A percentile compares a stretch with the other conserved stretches of the same genome.
Conservation (phyloP, 2,329 filamentous ascomycete genomes). For the Phaeosphaeriaceae sp. region DNA sequence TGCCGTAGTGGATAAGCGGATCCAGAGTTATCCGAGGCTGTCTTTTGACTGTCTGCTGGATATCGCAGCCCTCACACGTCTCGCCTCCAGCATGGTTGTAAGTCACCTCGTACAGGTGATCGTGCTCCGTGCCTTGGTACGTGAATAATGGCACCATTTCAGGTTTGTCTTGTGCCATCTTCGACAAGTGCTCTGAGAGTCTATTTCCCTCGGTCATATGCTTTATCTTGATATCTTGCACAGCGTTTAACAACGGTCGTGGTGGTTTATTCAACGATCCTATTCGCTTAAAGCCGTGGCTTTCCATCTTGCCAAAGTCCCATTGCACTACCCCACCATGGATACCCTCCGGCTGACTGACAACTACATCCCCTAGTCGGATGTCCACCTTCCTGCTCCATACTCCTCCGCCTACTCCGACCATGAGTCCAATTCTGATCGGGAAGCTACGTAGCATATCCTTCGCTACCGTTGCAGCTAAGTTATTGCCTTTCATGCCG, state of each 20-base stretch:
- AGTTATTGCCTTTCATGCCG: too few species aligned
- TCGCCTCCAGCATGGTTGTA: constrained; percentile 15
- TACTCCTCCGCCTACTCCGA: constrained; percentile 41
- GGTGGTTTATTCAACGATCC: constrained; percentile 11
- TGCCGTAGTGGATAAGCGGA: constrained; percentile 42
- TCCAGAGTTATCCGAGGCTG: background rate
- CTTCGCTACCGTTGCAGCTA: too few species aligned
- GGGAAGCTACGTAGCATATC: too few species aligned
- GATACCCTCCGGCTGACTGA: background rate
- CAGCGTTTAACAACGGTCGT: constrained; percentile 7
- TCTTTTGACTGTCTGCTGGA: constrained; percentile 1
- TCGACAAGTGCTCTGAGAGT: constrained; percentile 1
- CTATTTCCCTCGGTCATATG: background rate
- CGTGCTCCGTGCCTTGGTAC: constrained; percentile 5
- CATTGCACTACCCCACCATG: constrained; percentile 21
- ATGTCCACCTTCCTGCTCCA: constrained; percentile 11
- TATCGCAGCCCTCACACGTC: constrained; percentile 8
- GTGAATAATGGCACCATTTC: too few species aligned
- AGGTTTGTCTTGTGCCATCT: constrained; percentile 1
- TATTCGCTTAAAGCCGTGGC: constrained; percentile 2
- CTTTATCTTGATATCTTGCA: constrained; percentile 3
- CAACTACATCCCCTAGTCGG: constrained; percentile 13
- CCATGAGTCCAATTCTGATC: constrained; percentile 4
- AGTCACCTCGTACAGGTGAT: constrained; percentile 15
- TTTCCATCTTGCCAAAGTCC: constrained; percentile 13